A percentile compares a stretch with the other conserved stretches of the same genome.
Conservation (phyloP, 306 rosid genomes). For the Dalbergia cochinchinensis region DNA sequence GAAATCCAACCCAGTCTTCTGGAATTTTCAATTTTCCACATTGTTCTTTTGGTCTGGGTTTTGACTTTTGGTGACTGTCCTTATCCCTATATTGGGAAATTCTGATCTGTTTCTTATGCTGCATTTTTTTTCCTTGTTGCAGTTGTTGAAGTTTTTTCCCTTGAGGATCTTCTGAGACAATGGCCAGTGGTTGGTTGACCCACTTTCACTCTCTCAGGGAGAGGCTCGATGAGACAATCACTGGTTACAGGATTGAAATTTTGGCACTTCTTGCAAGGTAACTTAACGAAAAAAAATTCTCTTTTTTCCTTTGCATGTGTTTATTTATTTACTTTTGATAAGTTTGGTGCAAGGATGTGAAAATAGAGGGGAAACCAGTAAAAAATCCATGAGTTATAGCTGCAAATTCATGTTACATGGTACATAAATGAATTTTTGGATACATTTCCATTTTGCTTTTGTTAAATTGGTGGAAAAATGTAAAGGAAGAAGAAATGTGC, state of each 20-base stretch:
- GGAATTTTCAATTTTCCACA: slow-evolving; percentile 16
- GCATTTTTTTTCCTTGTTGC: slow-evolving; percentile 1
- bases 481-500: too few species aligned
- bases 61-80: slow-evolving; percentile 43
- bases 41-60: slow-evolving; percentile 15
- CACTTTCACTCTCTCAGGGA: slow-evolving; percentile 49
- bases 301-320: too few species aligned
- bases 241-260: slow-evolving; percentile 52
- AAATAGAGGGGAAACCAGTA: too few species aligned
- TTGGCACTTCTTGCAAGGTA: slow-evolving; percentile 58
- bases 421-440: too few species aligned
- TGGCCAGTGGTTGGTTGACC: slow-evolving; percentile 42
- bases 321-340: too few species aligned
- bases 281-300: neutral
- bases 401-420: too few species aligned
- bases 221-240: slow-evolving; percentile 58
- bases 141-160: slow-evolving; percentile 18
- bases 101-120: slow-evolving; percentile 12
- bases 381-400: too few species aligned
- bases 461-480: too few species aligned
- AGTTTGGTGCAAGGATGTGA: too few species aligned
- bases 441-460: too few species aligned
- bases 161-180: slow-evolving; percentile 29
- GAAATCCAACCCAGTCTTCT: slow-evolving; percentile 33
- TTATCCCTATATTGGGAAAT: neutral